phyloP scores from a whole-genome alignment of 305 asterid genomes.

The Fraxinus platypoda region DNA sequence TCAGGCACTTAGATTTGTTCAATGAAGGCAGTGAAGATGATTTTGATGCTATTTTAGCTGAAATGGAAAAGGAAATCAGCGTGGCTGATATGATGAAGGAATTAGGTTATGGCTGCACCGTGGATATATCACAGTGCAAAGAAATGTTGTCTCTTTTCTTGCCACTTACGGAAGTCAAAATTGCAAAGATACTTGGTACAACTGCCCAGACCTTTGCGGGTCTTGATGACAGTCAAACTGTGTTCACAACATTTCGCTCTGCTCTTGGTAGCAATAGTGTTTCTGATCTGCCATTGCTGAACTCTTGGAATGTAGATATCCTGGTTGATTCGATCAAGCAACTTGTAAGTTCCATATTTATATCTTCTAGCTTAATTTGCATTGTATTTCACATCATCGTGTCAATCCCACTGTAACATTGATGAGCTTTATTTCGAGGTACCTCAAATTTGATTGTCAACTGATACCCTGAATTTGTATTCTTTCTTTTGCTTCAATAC shows the following conservation, averaged over 20 bases:
- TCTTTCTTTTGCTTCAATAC: not conserved
- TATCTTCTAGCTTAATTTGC: slow-evolving; percentile 7
- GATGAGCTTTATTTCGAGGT: not conserved
- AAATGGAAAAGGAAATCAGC: slow-evolving; percentile 93
- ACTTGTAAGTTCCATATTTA: slow-evolving; percentile 55
- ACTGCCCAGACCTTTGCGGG: slow-evolving; percentile 65
- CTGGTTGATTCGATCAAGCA: slow-evolving; percentile 84
- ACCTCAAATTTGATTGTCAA: not conserved
- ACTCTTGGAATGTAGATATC: slow-evolving; percentile 74
- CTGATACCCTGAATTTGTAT: not conserved
- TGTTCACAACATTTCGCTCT: slow-evolving; percentile 60
- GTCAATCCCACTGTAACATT: not conserved
- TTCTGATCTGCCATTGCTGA: slow-evolving; percentile 49
- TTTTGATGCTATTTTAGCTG: slow-evolving; percentile 83
- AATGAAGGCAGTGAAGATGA: slow-evolving; percentile 66
- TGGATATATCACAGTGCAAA: slow-evolving; percentile 68
- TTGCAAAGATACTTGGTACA: slow-evolving; percentile 83
- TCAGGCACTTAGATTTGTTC: slow-evolving; percentile 58
- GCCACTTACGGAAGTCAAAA: slow-evolving; percentile 69
- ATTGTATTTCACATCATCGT: not conserved
- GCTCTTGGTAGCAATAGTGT: slow-evolving; percentile 60
- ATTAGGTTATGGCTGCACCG: slow-evolving; percentile 95
- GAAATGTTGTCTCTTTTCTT: slow-evolving; percentile 71
- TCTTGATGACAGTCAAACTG: slow-evolving; percentile 68
- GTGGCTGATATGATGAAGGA: slow-evolving; percentile 89